Conservation (phyloP, 345 rosid species). For the Citrus australasica region DNA sequence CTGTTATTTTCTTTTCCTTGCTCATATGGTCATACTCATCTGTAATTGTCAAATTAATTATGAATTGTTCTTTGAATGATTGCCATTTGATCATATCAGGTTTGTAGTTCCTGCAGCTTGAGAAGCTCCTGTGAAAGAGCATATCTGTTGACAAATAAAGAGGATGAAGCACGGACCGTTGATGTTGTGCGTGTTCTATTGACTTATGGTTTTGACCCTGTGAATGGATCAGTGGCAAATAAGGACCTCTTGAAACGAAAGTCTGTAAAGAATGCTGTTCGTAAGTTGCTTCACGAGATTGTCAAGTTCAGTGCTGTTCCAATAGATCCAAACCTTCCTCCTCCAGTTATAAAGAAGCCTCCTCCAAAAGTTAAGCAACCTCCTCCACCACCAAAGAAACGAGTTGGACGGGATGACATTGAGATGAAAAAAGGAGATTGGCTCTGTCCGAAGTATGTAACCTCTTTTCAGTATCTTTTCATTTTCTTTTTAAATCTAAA, state of each 20-base stretch:
- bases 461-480: background rate
- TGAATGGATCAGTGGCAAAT: constrained; percentile 51
- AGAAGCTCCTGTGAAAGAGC: constrained; percentile 87
- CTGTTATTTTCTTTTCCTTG: background rate
- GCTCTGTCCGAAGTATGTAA: constrained; percentile 90
- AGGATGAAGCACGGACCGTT: constrained; percentile 88
- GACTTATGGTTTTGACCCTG: constrained; percentile 72
- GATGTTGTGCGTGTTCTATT: constrained; percentile 82
- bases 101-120: constrained; percentile 91
- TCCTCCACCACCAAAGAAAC: constrained; percentile 84
- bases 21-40: background rate
- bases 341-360: constrained; percentile 77
- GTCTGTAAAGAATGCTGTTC: constrained; percentile 70
- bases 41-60: constrained; percentile 9
- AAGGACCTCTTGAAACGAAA: constrained; percentile 67
- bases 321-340: constrained; percentile 92
- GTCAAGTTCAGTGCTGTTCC: constrained; percentile 89
- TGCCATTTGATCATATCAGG: constrained; percentile 46
- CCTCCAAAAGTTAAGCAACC: constrained; percentile 98
- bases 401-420: constrained; percentile 93
- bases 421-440: constrained; percentile 99
- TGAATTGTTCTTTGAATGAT: constrained; percentile 19
- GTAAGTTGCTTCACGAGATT: constrained; percentile 82
- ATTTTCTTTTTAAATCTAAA: too few species aligned
- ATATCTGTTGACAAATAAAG: constrained; percentile 78